Conservation (phyloP, 345 rosid species). For the Erodium maritimum region DNA sequence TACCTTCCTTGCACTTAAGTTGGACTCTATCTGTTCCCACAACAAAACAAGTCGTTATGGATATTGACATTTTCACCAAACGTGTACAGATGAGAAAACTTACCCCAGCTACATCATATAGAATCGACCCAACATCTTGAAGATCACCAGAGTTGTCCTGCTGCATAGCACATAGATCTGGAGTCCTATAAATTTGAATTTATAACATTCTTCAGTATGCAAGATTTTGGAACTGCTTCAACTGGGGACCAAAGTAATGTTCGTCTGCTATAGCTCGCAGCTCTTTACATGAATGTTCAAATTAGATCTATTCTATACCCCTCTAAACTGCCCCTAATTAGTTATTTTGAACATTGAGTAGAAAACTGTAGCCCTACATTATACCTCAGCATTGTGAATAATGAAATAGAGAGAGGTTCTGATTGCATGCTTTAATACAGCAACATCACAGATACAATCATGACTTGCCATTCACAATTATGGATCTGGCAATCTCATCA, state of each 20-base stretch:
- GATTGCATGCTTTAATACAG: neutral
- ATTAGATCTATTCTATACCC: no score
- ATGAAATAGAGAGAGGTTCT: neutral
- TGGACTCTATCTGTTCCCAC: constrained; percentile 37
- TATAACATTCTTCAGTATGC: constrained; percentile 1
- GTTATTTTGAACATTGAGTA: neutral
- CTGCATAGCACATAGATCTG: constrained; percentile 56
- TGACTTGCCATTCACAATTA: neutral
- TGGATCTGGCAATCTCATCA: neutral
- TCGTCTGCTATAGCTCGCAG: neutral
- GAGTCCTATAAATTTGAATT: constrained; percentile 32
- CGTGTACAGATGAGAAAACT: neutral
- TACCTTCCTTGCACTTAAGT: constrained; percentile 32
- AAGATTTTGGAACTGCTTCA: neutral
- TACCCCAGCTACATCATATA: constrained; percentile 39
- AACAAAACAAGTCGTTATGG: neutral
- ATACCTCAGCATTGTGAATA: neutral
- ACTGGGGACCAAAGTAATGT: no score
- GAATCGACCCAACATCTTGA: constrained; percentile 42
- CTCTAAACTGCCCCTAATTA: no score
- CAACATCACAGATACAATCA: neutral
- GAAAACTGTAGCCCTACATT: neutral
- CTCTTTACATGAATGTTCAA: neutral
- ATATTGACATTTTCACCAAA: neutral
- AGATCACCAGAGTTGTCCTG: constrained; percentile 59